Percentiles rank a stretch among this genome's conserved stretches.
These are phyloP conservation scores for Termitomyces titanicus DNA, from an alignment of 768 basidiomycete genomes.

Conservation along the genomic window DNA sequence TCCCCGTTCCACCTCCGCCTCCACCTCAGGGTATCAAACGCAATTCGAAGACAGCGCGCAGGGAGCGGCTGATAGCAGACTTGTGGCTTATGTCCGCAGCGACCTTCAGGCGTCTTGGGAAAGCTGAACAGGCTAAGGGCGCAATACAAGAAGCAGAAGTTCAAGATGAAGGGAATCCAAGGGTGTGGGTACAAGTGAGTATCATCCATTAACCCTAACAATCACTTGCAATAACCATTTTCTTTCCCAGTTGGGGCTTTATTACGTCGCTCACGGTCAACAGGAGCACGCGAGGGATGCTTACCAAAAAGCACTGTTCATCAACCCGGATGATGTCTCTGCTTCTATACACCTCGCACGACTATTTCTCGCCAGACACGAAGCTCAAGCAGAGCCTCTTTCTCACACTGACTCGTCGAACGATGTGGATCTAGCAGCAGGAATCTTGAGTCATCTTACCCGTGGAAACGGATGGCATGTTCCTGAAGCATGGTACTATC, in stretches of 20 bases:
- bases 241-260: slow-evolving; percentile 62
- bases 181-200: slow-evolving; percentile 90
- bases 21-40: slow-evolving; percentile 30
- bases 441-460: slow-evolving; percentile 72
- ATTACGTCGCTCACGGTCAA: slow-evolving; percentile 58
- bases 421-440: slow-evolving; percentile 77
- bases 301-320: slow-evolving; percentile 86
- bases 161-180: slow-evolving; percentile 78
- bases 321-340: slow-evolving; percentile 73
- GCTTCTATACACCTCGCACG: slow-evolving; percentile 78
- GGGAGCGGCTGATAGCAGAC: slow-evolving; percentile 70
- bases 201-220: not conserved
- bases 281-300: slow-evolving; percentile 66
- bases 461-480: slow-evolving; percentile 85
- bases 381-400: slow-evolving; percentile 27
- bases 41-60: slow-evolving; percentile 48
- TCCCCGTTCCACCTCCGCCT: slow-evolving; percentile 39
- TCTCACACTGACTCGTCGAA: slow-evolving; percentile 2
- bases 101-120: slow-evolving; percentile 85
- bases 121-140: slow-evolving; percentile 85
- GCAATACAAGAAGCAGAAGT: slow-evolving; percentile 96
- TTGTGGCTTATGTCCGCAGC: slow-evolving; percentile 95
- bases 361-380: slow-evolving; percentile 50
- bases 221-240: not conserved
- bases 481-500: slow-evolving; percentile 92